Base-by-base conservation (phyloP, 345 rosid genomes). In the Raphanus sativus region DNA sequence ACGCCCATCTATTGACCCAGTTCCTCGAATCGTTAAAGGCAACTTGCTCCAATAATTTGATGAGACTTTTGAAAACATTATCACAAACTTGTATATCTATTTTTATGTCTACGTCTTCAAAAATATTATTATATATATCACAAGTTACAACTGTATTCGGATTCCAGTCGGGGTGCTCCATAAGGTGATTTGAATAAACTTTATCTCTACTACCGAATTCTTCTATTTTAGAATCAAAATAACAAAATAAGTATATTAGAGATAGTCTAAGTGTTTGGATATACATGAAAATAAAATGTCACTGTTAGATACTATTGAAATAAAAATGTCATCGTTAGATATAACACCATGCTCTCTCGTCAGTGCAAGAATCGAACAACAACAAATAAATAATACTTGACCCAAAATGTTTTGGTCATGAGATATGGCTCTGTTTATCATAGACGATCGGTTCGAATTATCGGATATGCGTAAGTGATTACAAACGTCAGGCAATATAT, bases 11-110 rank as follows among this genome's bases (percentile, higher is more conserved):
- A 26, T 42, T 67, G 68, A 34, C 55, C 62, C 80, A 62, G 29
- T 48, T 48, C 9, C 54, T 10, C 21, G 38, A 38, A 68, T 48
- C 56, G 56, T 48, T 33, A 16, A 12, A 48, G 16, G 63, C 80
- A 76, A 76, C 74, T 61, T 75, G 79, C 68, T 60, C 62, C 74
- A 75, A 75, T 75, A 59, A 75, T 75, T 75, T 45, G 52, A 21
- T 2, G 21, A 30, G 15, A 60, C 54, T 30, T n/a, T 67, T 67
- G 38, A 59, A 75, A 59, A 75, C 38, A 60, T 75, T 75, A 75
- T 75, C 73, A 9, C 50, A 30, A 8, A 50, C 55, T 8, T 55
- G 28, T 55, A n/a, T 25, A 26, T 74, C 16, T 67, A 58, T 26
- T 66, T 15, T 4, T 55, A 48, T 67, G 48, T 67, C 24, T 62